A percentile compares a stretch with the other conserved stretches of the same genome.
Evolutionary conservation across 805 yeast species (phyloP).

Genomic region (Cyberlindnera mississippiensis): DNA sequence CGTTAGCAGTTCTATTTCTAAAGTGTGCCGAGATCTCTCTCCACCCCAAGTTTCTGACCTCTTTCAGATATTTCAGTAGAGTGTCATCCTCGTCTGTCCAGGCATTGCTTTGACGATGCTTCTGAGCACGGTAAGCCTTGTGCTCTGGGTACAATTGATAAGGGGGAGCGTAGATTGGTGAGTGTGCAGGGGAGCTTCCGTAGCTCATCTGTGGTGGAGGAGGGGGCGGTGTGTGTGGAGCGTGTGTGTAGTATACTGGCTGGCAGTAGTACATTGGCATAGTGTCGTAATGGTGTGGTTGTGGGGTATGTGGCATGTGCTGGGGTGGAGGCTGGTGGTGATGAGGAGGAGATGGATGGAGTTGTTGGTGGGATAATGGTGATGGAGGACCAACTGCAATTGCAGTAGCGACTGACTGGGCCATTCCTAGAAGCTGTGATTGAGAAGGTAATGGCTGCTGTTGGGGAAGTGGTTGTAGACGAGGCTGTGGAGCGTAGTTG

Average conservation of each 20-base stretch:
- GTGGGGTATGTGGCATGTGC: conserved; percentile 6
- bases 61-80: conserved; percentile 57
- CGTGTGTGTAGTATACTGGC: conserved; percentile 6
- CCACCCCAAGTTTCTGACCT: conserved; percentile 70
- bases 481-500: conserved; percentile 6
- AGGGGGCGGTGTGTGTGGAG: conserved; percentile 8
- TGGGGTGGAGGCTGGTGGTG: conserved; percentile 11
- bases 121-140: conserved; percentile 13
- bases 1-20: conserved; percentile 67
- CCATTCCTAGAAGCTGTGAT: neutral
- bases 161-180: conserved; percentile 7
- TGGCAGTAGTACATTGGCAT: conserved; percentile 10
- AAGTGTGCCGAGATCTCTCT: conserved; percentile 67
- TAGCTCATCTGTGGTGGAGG: conserved; percentile 1
- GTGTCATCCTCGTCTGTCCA: conserved; percentile 69
- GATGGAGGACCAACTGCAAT: neutral
- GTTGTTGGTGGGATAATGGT: conserved; percentile 1
- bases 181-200: conserved; percentile 1
- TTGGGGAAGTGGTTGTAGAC: conserved; percentile 2
- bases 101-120: conserved; percentile 31
- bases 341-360: conserved; percentile 2
- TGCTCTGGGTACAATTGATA: neutral
- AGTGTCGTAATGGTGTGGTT: conserved; percentile 5
- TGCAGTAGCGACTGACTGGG: neutral
- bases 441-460: neutral